A percentile compares a stretch with the other conserved stretches of the same genome.
These are phyloP conservation scores for Mycotypha africana DNA, from an alignment of 371 early-diverging fungal species.

Conservation along the genomic window DNA sequence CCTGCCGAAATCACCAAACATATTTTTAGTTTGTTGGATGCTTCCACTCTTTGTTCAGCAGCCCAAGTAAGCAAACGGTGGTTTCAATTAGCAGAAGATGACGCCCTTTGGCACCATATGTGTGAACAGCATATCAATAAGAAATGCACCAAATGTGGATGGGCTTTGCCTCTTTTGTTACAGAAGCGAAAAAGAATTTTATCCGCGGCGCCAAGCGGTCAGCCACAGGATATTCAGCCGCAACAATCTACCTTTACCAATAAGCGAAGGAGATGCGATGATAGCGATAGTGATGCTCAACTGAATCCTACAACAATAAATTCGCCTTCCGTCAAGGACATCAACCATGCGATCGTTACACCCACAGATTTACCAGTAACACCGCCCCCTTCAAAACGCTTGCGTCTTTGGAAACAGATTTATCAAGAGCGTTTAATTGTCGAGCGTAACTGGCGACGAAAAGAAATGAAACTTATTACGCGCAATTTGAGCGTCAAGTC, in stretches of 20 bases:
- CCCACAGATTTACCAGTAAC: no score
- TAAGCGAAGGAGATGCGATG: background rate
- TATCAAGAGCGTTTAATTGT: constrained; percentile 77
- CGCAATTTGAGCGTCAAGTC: no score
- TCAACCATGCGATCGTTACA: no score
- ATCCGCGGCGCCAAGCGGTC: no score
- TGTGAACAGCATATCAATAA: constrained; percentile 96
- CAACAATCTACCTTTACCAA: no score
- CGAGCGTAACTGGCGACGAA: constrained; percentile 81
- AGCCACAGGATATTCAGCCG: background rate
- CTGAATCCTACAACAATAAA: no score
- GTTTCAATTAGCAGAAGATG: constrained; percentile 82
- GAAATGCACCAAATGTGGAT: constrained; percentile 92
- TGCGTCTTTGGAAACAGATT: constrained; percentile 75
- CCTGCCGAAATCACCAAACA: constrained; percentile 78
- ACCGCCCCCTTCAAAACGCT: no score
- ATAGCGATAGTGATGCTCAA: constrained; percentile 6
- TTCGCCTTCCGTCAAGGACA: no score
- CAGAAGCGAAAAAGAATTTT: constrained; percentile 33
- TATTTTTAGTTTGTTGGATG: constrained; percentile 85
- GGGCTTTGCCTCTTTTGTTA: constrained; percentile 80
- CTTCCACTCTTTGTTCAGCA: constrained; percentile 83
- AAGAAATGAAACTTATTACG: no score
- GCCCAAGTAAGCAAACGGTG: constrained; percentile 80
- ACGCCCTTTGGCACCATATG: constrained; percentile 90